phyloP scores from a whole-genome alignment of 1,284 basidiomycete genomes.

The Wolfiporia cocos region DNA sequence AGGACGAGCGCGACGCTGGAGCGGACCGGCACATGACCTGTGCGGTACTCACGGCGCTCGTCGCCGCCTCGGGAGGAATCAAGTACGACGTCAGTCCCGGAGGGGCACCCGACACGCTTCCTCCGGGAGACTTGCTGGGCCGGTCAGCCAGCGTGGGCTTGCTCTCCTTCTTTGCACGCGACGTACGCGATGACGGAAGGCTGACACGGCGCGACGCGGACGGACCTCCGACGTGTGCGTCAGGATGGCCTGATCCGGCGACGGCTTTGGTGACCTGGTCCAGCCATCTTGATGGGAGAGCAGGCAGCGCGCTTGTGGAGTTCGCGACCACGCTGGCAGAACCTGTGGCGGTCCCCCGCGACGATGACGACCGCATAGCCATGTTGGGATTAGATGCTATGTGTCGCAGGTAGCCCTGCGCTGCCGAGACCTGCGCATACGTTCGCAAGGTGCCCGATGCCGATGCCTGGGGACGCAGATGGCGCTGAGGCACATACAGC shows the following conservation, averaged over 20 bases:
- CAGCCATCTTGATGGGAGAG: conserved; percentile 57
- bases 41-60: conserved; percentile 42
- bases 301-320: conserved; percentile 24
- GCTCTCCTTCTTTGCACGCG: conserved; percentile 14
- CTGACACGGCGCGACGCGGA: conserved; percentile 10
- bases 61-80: conserved; percentile 19
- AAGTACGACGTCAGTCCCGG: conserved; percentile 20
- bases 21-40: conserved; percentile 60
- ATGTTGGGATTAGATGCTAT: conserved; percentile 62
- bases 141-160: conserved; percentile 11
- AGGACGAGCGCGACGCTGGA: conserved; percentile 38
- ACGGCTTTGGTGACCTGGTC: conserved; percentile 57
- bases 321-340: no score
- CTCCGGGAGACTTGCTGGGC: conserved; percentile 9
- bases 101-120: conserved; percentile 15
- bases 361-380: conserved; percentile 16
- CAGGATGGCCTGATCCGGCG: conserved; percentile 35
- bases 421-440: conserved; percentile 36
- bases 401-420: conserved; percentile 59
- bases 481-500: conserved; percentile 11
- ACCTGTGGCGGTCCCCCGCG: no score
- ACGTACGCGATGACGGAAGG: conserved; percentile 13
- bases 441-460: conserved; percentile 23
- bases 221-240: conserved; percentile 40
- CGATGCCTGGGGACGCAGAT: conserved; percentile 22